Percentiles rank a stretch among this genome's conserved stretches.
phyloP scores from a whole-genome alignment of 306 rosid genomes.

The Castanea mollissima region DNA sequence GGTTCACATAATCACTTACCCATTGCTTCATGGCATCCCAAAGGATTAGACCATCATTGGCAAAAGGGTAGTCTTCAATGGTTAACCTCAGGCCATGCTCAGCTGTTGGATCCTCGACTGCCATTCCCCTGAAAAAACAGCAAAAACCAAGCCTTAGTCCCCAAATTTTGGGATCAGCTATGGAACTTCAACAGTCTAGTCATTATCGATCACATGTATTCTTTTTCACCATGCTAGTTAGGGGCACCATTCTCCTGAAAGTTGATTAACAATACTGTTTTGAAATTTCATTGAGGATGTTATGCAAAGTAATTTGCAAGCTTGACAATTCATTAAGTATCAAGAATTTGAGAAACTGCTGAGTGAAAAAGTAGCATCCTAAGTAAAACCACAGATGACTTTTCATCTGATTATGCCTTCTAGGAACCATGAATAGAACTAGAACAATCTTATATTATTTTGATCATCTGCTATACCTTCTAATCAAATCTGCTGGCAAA shows the following conservation, averaged over 20 bases:
- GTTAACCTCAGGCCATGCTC: slow-evolving; percentile 40
- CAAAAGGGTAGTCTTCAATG: slow-evolving; percentile 43
- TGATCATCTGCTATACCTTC: slow-evolving; percentile 16
- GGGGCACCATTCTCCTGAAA: slow-evolving; percentile 31
- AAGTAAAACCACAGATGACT: too few species aligned
- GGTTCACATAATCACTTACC: slow-evolving; percentile 36
- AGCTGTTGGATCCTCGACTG: slow-evolving; percentile 34
- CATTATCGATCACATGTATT: rapidly evolving
- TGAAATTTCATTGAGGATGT: neutral
- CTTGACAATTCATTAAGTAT: neutral
- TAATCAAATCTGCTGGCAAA: slow-evolving; percentile 41
- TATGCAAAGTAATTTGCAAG: neutral
- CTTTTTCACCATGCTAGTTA: too few species aligned
- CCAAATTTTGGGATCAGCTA: too few species aligned
- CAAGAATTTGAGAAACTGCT: neutral
- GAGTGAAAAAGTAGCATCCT: neutral
- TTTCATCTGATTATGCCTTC: neutral
- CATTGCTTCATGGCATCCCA: slow-evolving; percentile 37
- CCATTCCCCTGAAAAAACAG: slow-evolving; percentile 34
- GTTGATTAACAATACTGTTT: neutral
- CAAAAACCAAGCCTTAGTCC: too few species aligned
- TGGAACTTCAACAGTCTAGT: too few species aligned
- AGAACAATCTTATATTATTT: neutral
- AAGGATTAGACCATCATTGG: slow-evolving; percentile 36
- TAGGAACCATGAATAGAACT: neutral